Percentiles rank a stretch among this genome's conserved stretches.
These are phyloP conservation scores for Aspergillus brunneoviolaceus DNA, from an alignment of 2,329 filamentous ascomycete species.

Conservation along the genomic window DNA sequence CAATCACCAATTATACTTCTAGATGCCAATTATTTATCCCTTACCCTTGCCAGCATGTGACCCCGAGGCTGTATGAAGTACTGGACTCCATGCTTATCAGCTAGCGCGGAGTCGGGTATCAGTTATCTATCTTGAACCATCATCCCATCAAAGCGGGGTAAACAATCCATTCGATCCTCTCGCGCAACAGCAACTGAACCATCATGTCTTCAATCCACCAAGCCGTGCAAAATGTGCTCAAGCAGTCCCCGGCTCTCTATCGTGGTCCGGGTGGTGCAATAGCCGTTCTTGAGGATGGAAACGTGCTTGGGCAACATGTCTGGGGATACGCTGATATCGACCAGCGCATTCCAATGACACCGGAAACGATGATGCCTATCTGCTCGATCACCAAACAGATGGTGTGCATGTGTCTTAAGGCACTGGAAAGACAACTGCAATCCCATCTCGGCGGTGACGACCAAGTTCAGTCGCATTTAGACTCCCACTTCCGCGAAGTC, in stretches of 20 bases:
- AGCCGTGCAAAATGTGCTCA: slow-evolving; percentile 14
- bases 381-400: slow-evolving; percentile 52
- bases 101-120: too few relatives aligned
- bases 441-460: slow-evolving; percentile 28
- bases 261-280: slow-evolving; percentile 46
- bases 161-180: too few relatives aligned
- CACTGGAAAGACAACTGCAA: slow-evolving; percentile 36
- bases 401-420: slow-evolving; percentile 39
- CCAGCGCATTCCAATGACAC: slow-evolving; percentile 36
- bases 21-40: too few relatives aligned
- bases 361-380: slow-evolving; percentile 44
- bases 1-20: too few relatives aligned
- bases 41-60: too few relatives aligned
- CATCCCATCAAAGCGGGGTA: too few relatives aligned
- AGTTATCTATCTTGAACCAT: too few relatives aligned
- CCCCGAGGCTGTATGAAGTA: too few relatives aligned
- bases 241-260: slow-evolving; percentile 21
- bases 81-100: too few relatives aligned
- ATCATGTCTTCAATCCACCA: too few relatives aligned
- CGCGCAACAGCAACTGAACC: too few relatives aligned
- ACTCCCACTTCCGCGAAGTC: slow-evolving; percentile 26
- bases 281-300: slow-evolving; percentile 46
- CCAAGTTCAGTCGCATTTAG: slow-evolving; percentile 33
- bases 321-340: slow-evolving; percentile 49
- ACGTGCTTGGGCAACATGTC: slow-evolving; percentile 38